phyloP scores from a whole-genome alignment of 495 filamentous ascomycete genomes.

The Talaromyces ruber region DNA sequence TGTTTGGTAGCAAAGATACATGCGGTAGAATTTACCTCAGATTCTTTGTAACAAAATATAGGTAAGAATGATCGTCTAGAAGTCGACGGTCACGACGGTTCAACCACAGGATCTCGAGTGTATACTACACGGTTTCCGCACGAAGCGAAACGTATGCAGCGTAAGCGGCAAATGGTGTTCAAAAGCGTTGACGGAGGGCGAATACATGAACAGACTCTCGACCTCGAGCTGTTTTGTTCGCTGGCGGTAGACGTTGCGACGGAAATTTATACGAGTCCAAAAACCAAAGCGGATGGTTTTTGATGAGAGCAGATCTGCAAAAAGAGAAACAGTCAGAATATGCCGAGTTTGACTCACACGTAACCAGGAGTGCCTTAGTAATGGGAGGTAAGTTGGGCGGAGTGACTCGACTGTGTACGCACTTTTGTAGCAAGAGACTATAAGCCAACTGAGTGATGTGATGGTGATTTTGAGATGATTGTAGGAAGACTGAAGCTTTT shows the following conservation, averaged over 20 bases:
- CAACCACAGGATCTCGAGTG: slow-evolving; percentile 82
- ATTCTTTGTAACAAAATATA: slow-evolving; percentile 21
- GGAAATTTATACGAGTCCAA: background rate
- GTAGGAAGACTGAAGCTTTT: background rate
- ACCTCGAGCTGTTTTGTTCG: slow-evolving; percentile 27
- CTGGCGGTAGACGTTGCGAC: slow-evolving; percentile 25
- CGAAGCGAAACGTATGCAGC: slow-evolving; percentile 90
- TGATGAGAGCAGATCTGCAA: background rate
- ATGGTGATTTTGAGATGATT: background rate
- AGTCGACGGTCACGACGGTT: slow-evolving; percentile 29
- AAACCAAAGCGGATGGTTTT: background rate
- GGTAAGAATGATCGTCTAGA: slow-evolving; percentile 42
- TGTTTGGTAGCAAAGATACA: slow-evolving; percentile 43
- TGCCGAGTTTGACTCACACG: background rate
- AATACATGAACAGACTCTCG: slow-evolving; percentile 69
- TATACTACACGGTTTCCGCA: slow-evolving; percentile 80
- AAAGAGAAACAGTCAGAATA: background rate
- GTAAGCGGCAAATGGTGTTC: slow-evolving; percentile 80
- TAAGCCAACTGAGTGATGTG: background rate
- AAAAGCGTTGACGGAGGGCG: slow-evolving; percentile 64
- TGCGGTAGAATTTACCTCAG: slow-evolving; percentile 41
- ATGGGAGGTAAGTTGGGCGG: background rate
- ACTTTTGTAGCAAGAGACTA: background rate
- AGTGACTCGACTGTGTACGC: background rate
- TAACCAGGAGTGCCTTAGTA: background rate